Percentiles rank a stretch among this genome's conserved stretches.
Evolutionary conservation across 108 stramenopile species (phyloP).

Genomic region (Skeletonema grethae): DNA sequence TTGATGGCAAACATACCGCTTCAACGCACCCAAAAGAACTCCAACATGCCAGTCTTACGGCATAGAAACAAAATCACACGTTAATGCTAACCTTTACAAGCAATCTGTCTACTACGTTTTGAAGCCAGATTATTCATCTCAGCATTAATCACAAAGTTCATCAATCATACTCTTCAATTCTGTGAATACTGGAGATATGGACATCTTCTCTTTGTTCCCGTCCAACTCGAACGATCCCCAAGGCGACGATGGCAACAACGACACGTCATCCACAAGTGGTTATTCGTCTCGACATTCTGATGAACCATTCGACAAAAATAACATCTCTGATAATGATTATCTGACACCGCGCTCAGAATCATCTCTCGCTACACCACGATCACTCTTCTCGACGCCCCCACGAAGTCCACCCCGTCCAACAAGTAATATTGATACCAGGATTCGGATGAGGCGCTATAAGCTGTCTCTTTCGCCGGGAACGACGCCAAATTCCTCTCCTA

Average conservation of each 20-base stretch:
- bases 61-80: background rate
- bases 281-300: background rate
- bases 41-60: background rate
- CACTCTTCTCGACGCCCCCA: constrained; percentile 17
- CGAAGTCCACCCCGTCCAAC: constrained; percentile 34
- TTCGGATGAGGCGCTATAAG: constrained; percentile 15
- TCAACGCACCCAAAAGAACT: background rate
- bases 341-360: constrained; percentile 2
- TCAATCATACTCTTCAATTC: background rate
- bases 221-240: constrained; percentile 1
- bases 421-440: constrained; percentile 12
- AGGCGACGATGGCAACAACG: background rate
- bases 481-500: background rate
- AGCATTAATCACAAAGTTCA: background rate
- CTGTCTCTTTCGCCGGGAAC: constrained; percentile 6
- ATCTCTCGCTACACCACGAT: constrained; percentile 13
- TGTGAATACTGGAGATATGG: background rate
- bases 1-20: background rate
- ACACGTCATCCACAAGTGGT: background rate
- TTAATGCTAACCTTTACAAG: background rate
- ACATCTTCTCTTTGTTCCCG: constrained; percentile 2
- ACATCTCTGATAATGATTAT: background rate
- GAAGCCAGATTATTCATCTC: background rate
- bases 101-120: background rate
- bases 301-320: background rate